A percentile compares a stretch with the other conserved stretches of the same genome.
Conservation (phyloP, 163 green algal species). For the Prototheca stagnorum region DNA sequence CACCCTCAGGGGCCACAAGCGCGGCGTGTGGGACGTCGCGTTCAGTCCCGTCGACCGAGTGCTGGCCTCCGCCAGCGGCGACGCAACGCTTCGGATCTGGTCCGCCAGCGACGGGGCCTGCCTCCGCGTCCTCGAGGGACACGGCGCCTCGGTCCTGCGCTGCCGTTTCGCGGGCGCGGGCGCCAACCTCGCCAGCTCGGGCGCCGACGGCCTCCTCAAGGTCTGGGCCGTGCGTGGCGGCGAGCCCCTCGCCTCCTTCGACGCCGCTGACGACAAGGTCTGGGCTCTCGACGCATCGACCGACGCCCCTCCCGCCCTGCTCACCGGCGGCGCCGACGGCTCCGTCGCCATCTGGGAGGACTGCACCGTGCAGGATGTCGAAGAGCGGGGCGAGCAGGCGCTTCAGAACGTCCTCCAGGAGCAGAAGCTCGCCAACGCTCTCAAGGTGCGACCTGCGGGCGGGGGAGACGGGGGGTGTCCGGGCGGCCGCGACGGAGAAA, state of each 20-base stretch:
- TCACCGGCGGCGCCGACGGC: conserved; percentile 63
- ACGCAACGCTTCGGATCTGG: conserved; percentile 62
- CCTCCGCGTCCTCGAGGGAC: conserved; percentile 80
- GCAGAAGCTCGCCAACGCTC: conserved; percentile 71
- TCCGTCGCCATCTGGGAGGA: conserved; percentile 68
- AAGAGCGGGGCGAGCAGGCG: conserved; percentile 23
- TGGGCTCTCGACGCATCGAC: conserved; percentile 77
- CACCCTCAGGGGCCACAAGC: conserved; percentile 70
- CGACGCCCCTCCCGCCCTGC: too few species aligned
- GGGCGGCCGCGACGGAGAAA: not conserved
- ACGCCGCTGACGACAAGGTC: conserved; percentile 88
- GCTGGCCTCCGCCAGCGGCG: conserved; percentile 21
- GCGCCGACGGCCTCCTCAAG: conserved; percentile 88
- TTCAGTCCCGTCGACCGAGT: conserved; percentile 82
- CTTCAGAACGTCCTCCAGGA: conserved; percentile 33
- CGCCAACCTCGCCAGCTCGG: conserved; percentile 39
- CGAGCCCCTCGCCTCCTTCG: conserved; percentile 73
- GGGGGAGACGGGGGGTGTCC: not conserved
- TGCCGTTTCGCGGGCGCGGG: conserved; percentile 55
- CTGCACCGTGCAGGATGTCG: conserved; percentile 33
- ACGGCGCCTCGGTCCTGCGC: conserved; percentile 69
- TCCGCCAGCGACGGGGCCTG: conserved; percentile 56
- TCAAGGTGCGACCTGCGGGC: conserved; percentile 22
- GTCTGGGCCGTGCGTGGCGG: conserved; percentile 62
- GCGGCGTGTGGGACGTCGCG: conserved; percentile 74